phyloP scores from a whole-genome alignment of 768 basidiomycete genomes.

The Mycena rosella region DNA sequence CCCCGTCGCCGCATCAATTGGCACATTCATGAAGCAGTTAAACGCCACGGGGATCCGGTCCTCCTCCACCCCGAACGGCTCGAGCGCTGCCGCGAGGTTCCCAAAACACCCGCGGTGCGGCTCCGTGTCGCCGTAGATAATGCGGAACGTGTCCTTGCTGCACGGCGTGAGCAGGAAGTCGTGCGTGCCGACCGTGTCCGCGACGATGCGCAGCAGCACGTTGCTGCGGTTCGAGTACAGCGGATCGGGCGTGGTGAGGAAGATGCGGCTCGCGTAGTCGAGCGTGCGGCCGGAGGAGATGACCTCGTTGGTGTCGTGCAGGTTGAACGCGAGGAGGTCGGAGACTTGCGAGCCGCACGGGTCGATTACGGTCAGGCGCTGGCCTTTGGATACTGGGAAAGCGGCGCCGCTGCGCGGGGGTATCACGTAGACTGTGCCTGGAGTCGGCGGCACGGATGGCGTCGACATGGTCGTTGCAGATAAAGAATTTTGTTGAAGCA shows the following conservation, averaged over 20 bases:
- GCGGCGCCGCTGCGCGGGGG: conserved; percentile 5
- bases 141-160: conserved; percentile 25
- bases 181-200: conserved; percentile 24
- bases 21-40: conserved; percentile 32
- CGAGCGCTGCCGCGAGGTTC: conserved; percentile 21
- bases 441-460: neutral
- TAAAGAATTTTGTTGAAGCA: no score
- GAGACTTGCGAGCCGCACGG: conserved; percentile 22
- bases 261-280: conserved; percentile 29
- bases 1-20: conserved; percentile 20
- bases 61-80: conserved; percentile 18
- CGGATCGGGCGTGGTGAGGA: conserved; percentile 23
- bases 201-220: conserved; percentile 28
- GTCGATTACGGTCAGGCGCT: conserved; percentile 21
- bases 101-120: conserved; percentile 30
- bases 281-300: conserved; percentile 30
- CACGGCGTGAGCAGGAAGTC: conserved; percentile 30
- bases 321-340: conserved; percentile 26
- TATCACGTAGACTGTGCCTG: conserved; percentile 9
- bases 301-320: conserved; percentile 13
- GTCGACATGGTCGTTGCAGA: neutral
- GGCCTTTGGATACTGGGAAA: neutral
- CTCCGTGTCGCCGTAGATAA: conserved; percentile 23
- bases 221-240: conserved; percentile 30
- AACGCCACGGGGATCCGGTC: conserved; percentile 27